Evolutionary conservation across 345 rosid species (phyloP).

Genomic region (Eucalyptus albens): DNA sequence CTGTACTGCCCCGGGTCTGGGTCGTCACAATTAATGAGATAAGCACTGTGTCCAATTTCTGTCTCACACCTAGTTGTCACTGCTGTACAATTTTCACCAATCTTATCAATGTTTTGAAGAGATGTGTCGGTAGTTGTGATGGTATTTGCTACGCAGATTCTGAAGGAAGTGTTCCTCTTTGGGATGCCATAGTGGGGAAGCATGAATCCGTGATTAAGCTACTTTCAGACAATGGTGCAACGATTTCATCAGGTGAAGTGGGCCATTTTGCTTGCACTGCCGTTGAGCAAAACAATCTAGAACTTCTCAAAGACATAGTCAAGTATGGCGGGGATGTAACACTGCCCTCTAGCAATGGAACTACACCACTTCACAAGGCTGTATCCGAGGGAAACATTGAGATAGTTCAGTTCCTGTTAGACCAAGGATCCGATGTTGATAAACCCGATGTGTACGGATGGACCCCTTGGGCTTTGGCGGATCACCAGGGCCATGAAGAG

Average conservation of each 20-base stretch:
- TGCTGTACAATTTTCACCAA: neutral
- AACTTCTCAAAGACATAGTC: conserved; percentile 37
- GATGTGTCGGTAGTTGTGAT: neutral
- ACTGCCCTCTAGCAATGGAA: conserved; percentile 24
- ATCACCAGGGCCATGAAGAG: conserved; percentile 79
- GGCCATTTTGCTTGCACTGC: conserved; percentile 46
- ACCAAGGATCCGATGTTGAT: conserved; percentile 51
- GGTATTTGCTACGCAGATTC: conserved; percentile 30
- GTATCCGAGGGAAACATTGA: conserved; percentile 50
- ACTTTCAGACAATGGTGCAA: conserved; percentile 56
- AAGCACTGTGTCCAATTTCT: neutral
- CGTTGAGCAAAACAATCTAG: conserved; percentile 39
- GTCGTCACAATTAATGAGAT: neutral
- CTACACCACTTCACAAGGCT: conserved; percentile 63
- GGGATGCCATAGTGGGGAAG: conserved; percentile 73
- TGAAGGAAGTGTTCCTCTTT: conserved; percentile 71
- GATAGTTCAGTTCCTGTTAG: conserved; percentile 51
- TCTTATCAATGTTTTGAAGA: neutral
- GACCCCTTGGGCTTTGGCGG: conserved; percentile 64
- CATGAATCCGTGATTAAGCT: conserved; percentile 36
- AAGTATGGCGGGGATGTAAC: conserved; percentile 55
- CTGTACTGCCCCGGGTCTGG: no score
- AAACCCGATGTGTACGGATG: conserved; percentile 51
- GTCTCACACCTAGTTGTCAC: neutral
- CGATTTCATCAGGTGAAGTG: conserved; percentile 33